Evolutionary conservation across 192 early-diverging fungal genomes (phyloP).

Genomic region (Coemansia sp.): DNA sequence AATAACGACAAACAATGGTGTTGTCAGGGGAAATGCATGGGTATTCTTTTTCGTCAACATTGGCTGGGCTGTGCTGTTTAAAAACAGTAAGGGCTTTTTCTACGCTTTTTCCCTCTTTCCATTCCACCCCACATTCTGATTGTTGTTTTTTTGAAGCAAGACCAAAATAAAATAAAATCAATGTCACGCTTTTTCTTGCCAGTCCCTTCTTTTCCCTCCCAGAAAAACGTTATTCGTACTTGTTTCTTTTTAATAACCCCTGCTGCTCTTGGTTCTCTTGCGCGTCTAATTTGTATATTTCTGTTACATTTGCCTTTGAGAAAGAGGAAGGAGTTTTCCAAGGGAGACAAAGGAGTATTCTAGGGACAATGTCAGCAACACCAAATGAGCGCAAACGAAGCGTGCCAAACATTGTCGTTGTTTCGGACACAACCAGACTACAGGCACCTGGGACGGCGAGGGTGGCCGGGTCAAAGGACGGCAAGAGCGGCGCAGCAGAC

Average conservation of each 20-base stretch:
- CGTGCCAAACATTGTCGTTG: constrained; percentile 4
- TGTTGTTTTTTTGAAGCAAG: neutral
- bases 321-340: too few relatives aligned
- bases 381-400: constrained; percentile 5
- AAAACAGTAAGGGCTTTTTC: neutral
- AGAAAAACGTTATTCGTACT: neutral
- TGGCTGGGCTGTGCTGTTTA: neutral
- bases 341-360: too few relatives aligned
- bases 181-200: neutral
- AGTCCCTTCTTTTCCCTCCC: neutral
- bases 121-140: neutral
- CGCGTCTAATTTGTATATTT: too few relatives aligned
- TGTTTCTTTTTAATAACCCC: neutral
- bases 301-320: too few relatives aligned
- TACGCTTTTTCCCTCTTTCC: neutral
- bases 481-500: neutral
- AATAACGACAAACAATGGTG: neutral
- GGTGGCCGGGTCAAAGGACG: neutral
- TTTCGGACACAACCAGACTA: neutral
- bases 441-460: constrained; percentile 3
- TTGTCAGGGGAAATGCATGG: neutral
- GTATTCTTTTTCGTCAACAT: neutral
- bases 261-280: neutral
- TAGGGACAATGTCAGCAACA: constrained; percentile 1
- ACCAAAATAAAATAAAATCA: neutral